Base-by-base conservation (phyloP, 2,329 filamentous ascomycete species). In the Pyricularia grisea region DNA sequence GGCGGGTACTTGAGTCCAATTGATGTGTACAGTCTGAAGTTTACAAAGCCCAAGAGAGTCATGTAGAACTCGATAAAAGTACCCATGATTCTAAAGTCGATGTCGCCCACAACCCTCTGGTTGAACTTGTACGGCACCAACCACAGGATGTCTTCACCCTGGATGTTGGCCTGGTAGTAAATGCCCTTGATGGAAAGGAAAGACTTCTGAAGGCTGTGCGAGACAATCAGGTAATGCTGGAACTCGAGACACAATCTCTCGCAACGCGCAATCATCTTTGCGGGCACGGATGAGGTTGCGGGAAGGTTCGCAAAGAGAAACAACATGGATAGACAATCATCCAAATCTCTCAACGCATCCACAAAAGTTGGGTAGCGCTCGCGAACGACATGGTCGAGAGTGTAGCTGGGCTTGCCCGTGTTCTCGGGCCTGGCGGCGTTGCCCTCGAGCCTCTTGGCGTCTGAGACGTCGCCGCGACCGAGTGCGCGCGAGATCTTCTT, bases 21-120 rank as follows among this genome's bases (percentile, higher is more conserved):
- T 0, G 92, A 90, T 0, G 93, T 97, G 82, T 97, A 99, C 65
- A 99, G 85, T 72, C 93, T 86, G 84, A 93, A 99, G 84, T 99
- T 97, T 81, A 98, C 89, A 76, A 99, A 99, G 71, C 94, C 92
- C 25, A 99, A 84, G 17, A 99, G 85, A 4, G 94, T 98, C 75
- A 96, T 97, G 84, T 99, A 99, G 79, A 99, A 99, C 79, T 99
- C 94, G 73, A 99, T 90, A 77, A 99, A 99, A 4, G 95, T 99
- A 70, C 93, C 94, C 95, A 99, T 99, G 80, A 99, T 99, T 76
- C 95, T 87, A 82, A 97, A 99, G 79, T 99, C 95, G 72, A 99
- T 91, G 79, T 99, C 95, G 70, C 91, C 92, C 60, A 95, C 92
- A 17, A 97, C 90, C 74, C 92, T 87, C 83, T 99, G 95, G 76